phyloP scores from a whole-genome alignment of 2,329 filamentous ascomycete species.

The Aspergillus pseudoterreus region DNA sequence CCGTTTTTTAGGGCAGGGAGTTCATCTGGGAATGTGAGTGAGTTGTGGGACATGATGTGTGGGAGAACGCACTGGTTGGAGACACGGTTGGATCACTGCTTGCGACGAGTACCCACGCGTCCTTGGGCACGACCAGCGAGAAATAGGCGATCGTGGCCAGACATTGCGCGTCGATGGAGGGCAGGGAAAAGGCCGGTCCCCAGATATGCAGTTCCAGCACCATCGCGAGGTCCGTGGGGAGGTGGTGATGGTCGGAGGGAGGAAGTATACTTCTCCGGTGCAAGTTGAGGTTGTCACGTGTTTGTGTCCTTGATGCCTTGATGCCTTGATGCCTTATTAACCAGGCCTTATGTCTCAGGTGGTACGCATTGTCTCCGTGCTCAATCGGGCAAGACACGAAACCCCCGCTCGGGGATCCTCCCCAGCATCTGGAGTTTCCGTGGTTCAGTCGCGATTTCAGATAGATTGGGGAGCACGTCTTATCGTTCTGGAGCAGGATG shows the following conservation, averaged over 20 bases:
- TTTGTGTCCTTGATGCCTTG: too few relatives aligned
- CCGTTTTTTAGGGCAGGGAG: slow-evolving; percentile 57
- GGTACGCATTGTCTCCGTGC: too few relatives aligned
- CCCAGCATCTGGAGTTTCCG: too few relatives aligned
- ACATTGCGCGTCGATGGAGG: slow-evolving; percentile 89
- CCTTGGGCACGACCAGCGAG: slow-evolving; percentile 55
- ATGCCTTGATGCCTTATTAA: too few relatives aligned
- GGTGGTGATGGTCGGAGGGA: not conserved
- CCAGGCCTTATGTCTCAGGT: too few relatives aligned
- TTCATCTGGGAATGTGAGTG: slow-evolving; percentile 40
- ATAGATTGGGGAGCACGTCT: too few relatives aligned
- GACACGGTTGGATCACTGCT: slow-evolving; percentile 69
- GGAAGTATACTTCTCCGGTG: not conserved
- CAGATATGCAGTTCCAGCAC: slow-evolving; percentile 79
- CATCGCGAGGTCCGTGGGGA: slow-evolving; percentile 33
- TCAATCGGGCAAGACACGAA: too few relatives aligned
- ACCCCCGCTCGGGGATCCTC: too few relatives aligned
- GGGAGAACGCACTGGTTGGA: slow-evolving; percentile 59
- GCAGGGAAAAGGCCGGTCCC: slow-evolving; percentile 82
- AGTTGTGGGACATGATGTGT: not conserved
- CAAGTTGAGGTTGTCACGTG: not conserved
- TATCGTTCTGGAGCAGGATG: too few relatives aligned
- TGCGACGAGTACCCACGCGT: slow-evolving; percentile 67
- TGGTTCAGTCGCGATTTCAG: too few relatives aligned
- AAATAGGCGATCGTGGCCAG: slow-evolving; percentile 79